Evolutionary conservation across 2,329 filamentous ascomycete genomes (phyloP).

Genomic region (Ceratocystis eucalypticola): DNA sequence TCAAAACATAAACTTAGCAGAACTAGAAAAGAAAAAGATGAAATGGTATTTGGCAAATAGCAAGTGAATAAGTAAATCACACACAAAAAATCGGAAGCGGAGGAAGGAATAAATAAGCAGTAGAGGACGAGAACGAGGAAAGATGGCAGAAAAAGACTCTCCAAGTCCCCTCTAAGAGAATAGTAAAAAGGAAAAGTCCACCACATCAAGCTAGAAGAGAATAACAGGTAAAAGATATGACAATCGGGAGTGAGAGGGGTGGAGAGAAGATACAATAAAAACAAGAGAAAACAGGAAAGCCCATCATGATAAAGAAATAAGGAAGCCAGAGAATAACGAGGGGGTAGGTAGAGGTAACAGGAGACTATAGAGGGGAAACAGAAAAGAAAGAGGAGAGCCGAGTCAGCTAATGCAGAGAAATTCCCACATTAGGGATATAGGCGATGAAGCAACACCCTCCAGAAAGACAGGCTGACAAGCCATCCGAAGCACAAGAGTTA

Average conservation of each 20-base stretch:
- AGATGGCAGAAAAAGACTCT: neutral
- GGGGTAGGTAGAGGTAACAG: neutral
- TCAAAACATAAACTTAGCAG: neutral
- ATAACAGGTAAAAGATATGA: slow-evolving; percentile 21
- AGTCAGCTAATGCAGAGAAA: neutral
- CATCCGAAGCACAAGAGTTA: neutral
- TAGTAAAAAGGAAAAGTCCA: slow-evolving; percentile 22
- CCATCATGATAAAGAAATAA: slow-evolving; percentile 14
- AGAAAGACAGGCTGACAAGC: neutral
- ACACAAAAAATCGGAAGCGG: slow-evolving; percentile 15
- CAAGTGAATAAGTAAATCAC: slow-evolving; percentile 4
- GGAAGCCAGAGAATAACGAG: slow-evolving; percentile 4
- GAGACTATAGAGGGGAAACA: neutral
- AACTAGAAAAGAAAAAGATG: neutral
- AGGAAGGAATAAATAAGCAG: neutral
- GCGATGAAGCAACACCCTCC: neutral
- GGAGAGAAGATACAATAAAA: slow-evolving; percentile 13
- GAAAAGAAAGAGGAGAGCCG: neutral
- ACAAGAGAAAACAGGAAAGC: slow-evolving; percentile 9
- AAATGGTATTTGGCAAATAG: neutral
- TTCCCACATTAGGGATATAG: neutral
- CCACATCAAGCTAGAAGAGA: slow-evolving; percentile 13
- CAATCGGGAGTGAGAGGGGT: neutral
- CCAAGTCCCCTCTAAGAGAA: neutral
- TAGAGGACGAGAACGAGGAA: neutral